A percentile compares a stretch with the other conserved stretches of the same genome.
Evolutionary conservation across 1,284 basidiomycete genomes (phyloP).

Genomic region (Neotropicomus parvogracilis): DNA sequence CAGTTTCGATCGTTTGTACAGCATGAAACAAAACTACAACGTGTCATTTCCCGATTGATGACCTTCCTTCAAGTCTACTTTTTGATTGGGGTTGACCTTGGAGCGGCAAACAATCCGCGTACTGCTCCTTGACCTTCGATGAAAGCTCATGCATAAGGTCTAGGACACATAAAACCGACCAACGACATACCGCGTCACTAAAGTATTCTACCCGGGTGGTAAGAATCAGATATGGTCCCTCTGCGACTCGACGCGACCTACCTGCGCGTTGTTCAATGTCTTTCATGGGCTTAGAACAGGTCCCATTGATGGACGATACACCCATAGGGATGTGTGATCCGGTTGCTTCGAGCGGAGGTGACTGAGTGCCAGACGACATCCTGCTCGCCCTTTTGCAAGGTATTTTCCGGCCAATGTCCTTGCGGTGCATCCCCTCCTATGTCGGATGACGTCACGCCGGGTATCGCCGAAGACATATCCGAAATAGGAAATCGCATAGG

Average conservation of each 20-base stretch:
- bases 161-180: background rate
- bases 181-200: constrained; percentile 27
- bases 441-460: constrained; percentile 33
- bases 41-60: background rate
- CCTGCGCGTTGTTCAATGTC: constrained; percentile 33
- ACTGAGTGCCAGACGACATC: constrained; percentile 40
- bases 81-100: constrained; percentile 13
- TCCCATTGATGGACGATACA: constrained; percentile 44
- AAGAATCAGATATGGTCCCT: background rate
- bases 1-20: constrained; percentile 12
- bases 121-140: constrained; percentile 27
- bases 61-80: constrained; percentile 9
- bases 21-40: background rate
- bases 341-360: constrained; percentile 51
- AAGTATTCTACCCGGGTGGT: constrained; percentile 24
- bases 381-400: background rate
- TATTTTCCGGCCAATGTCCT: no score
- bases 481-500: constrained; percentile 17
- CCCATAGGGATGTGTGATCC: constrained; percentile 46
- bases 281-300: constrained; percentile 30
- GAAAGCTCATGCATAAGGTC: background rate
- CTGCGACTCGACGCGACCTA: constrained; percentile 8
- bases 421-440: background rate
- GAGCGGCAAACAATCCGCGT: constrained; percentile 9
- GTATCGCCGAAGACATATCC: constrained; percentile 21